phyloP scores from a whole-genome alignment of 768 basidiomycete species.

The Candolleomyces eurysporus region DNA sequence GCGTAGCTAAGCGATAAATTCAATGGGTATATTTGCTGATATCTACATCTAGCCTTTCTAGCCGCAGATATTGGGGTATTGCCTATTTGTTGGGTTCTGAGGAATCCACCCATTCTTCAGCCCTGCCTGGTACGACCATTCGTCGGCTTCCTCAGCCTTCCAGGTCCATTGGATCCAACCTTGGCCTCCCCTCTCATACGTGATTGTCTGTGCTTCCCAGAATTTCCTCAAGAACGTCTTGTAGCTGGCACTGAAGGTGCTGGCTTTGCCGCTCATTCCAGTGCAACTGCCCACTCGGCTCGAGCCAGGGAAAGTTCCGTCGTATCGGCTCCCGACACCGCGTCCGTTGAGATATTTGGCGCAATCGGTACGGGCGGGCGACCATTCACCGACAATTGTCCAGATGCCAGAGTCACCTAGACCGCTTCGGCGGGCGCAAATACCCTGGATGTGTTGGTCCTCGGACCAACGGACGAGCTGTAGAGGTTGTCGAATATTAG shows the following conservation, averaged over 20 bases:
- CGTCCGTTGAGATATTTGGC: conserved; percentile 84
- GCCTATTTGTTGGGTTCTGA: conserved; percentile 38
- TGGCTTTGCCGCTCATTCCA: conserved; percentile 66
- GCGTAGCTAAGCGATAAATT: no score
- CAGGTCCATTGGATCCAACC: conserved; percentile 85
- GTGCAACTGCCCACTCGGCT: conserved; percentile 65
- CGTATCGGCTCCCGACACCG: conserved; percentile 62
- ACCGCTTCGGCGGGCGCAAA: conserved; percentile 44
- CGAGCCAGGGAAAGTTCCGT: conserved; percentile 63
- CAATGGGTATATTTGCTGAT: background rate
- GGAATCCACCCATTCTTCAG: conserved; percentile 84
- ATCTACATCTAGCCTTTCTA: conserved; percentile 37
- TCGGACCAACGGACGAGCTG: conserved; percentile 42
- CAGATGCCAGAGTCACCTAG: conserved; percentile 61
- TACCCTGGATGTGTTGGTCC: conserved; percentile 53
- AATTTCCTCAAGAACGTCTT: conserved; percentile 75
- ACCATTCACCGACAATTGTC: conserved; percentile 87
- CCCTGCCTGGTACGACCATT: conserved; percentile 88
- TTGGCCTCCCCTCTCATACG: conserved; percentile 56
- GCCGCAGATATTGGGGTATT: conserved; percentile 48
- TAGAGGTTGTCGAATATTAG: background rate
- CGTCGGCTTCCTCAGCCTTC: conserved; percentile 81
- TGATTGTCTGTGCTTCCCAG: conserved; percentile 81
- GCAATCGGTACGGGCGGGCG: conserved; percentile 72
- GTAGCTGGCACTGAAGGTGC: conserved; percentile 69